Evolutionary conservation across 228 moss, liverwort and hornwort species (phyloP), one percentile per base, ranked within the genome.

Genomic region (Sphagnum fallax): DNA sequence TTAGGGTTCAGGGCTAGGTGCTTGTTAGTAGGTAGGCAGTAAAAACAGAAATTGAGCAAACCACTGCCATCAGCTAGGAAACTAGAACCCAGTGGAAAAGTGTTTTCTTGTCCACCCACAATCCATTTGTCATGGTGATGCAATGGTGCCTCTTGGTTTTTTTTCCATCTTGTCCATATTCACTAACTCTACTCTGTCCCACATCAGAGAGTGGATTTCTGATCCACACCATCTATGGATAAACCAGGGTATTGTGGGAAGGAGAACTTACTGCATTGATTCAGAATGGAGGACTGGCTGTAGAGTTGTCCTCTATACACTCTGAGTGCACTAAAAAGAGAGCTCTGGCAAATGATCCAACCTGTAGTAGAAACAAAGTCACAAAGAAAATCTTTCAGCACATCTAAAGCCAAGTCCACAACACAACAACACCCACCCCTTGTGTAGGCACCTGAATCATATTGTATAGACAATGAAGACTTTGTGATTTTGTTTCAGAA

Each of bases 251-350:
- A 14, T 5, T 60, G 5, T 5, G 16, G 5, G 10, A 14, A 14
- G 16, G 60, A 60, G n/a, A 10, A 51, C 91, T 73, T 88, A 96
- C 96, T 70, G 96, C 96, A 70, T 97, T 97, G 32, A 97, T 77
- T 72, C 96, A 88, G 76, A 97, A 97, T 10, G 96, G 93, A 63
- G 93, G 96, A 70, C 88, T 87, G 62, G 88, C 83, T 13, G 85
- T 72, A 57, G 88, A 89, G 60, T 84, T 78, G 55, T 73, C 76
- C 64, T 84, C 75, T 49, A 91, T 79, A 78, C 90, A 90, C 83
- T 93, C 93, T 10, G 96, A 97, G 66, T 97, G 96, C 60, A 97
- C 96, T 81, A 97, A 78, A 71, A 97, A 97, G 62, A 97, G 80
- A 49, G 91, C 93, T 74, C 93, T 81, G 51, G 93, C 88, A 80